phyloP scores from a whole-genome alignment of 208 protist species.

The Wallacemonas sp. region DNA sequence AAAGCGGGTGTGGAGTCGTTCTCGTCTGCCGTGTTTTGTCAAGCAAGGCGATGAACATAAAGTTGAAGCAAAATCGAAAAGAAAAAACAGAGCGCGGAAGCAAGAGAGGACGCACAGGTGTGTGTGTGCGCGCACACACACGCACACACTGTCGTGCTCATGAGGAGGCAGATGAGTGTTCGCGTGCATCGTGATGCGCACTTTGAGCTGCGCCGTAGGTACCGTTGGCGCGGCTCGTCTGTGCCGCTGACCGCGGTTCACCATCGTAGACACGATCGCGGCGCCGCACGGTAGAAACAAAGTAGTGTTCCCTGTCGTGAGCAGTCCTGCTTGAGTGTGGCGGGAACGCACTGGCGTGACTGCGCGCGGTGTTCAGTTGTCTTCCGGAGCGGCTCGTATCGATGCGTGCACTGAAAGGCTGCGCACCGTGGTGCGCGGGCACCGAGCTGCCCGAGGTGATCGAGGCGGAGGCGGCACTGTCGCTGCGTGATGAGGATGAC shows the following conservation, averaged over 20 bases:
- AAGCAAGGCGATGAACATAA: too few species aligned
- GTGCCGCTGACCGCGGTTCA: neutral
- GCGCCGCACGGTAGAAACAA: slow-evolving; percentile 57
- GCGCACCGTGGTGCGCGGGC: too few species aligned
- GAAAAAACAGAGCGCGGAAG: slow-evolving; percentile 23
- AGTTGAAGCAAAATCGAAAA: slow-evolving; percentile 15
- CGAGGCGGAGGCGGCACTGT: too few species aligned
- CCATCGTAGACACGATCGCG: neutral
- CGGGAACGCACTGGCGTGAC: neutral
- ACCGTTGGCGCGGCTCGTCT: neutral
- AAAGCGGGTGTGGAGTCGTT: too few species aligned
- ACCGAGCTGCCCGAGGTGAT: too few species aligned
- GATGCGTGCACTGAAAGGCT: too few species aligned
- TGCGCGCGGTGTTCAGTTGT: neutral
- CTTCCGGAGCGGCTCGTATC: neutral
- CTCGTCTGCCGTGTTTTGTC: too few species aligned
- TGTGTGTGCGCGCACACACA: too few species aligned
- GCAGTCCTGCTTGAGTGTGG: slow-evolving; percentile 33
- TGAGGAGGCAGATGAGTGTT: slow-evolving; percentile 8
- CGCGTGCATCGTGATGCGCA: neutral
- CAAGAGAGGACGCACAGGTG: too few species aligned
- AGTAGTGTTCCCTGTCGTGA: slow-evolving; percentile 71
- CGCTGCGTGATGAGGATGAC: too few species aligned
- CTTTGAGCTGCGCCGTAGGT: slow-evolving; percentile 7
- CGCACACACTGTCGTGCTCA: too few species aligned